Evolutionary conservation across 345 rosid species (phyloP).

Genomic region (Clausena lansium): DNA sequence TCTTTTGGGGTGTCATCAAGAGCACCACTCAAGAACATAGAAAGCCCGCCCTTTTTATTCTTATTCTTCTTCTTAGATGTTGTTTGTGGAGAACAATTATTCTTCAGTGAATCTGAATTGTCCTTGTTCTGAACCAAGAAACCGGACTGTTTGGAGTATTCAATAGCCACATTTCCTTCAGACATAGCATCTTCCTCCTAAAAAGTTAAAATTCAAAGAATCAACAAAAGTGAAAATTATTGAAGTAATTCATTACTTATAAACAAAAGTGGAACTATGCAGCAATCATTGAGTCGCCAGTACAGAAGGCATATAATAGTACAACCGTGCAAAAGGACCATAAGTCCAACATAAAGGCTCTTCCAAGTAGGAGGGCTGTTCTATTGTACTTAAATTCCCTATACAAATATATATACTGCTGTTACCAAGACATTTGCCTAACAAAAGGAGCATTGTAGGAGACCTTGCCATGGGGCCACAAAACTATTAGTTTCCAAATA

Average conservation of each 20-base stretch:
- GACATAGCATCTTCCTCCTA: constrained; percentile 37
- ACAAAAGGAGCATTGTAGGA: not conserved
- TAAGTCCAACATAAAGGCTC: not conserved
- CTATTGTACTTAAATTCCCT: too few relatives aligned
- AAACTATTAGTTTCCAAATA: not conserved
- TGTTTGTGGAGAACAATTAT: constrained; percentile 36
- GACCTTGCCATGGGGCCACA: not conserved
- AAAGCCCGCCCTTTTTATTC: constrained; percentile 90
- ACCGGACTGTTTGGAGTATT: constrained; percentile 35
- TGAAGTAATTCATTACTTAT: not conserved
- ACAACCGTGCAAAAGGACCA: not conserved
- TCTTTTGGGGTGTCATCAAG: constrained; percentile 72
- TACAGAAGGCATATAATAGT: not conserved
- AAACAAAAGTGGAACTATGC: not conserved
- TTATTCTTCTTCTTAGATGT: constrained; percentile 73
- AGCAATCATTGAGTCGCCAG: not conserved
- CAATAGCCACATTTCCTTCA: constrained; percentile 28
- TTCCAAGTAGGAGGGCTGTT: not conserved
- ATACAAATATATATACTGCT: not conserved
- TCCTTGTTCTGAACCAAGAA: constrained; percentile 42
- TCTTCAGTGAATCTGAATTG: constrained; percentile 33
- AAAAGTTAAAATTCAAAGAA: constrained; percentile 7
- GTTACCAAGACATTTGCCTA: not conserved
- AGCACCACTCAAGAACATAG: constrained; percentile 95
- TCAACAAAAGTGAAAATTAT: constrained; percentile 9